phyloP scores from a whole-genome alignment of 2,329 filamentous ascomycete genomes.

The Hortaea sp. region DNA sequence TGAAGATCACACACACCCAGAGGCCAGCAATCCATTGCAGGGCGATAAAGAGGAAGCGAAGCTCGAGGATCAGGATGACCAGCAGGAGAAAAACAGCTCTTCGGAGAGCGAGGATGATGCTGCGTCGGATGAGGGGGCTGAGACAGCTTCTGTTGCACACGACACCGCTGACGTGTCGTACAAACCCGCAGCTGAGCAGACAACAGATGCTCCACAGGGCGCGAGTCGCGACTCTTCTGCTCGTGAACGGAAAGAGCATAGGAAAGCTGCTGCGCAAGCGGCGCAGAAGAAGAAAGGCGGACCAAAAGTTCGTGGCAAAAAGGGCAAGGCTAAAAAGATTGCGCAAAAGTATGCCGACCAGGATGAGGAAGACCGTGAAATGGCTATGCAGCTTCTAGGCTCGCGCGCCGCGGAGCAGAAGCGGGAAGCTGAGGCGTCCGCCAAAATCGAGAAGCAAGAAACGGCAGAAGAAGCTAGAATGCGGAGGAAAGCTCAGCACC shows the following conservation, averaged over 20 bases:
- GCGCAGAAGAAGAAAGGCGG: slow-evolving; percentile 17
- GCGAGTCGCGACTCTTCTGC: slow-evolving; percentile 6
- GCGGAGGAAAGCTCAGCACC: slow-evolving; percentile 69
- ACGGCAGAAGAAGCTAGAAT: slow-evolving; percentile 54
- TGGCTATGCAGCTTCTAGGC: slow-evolving; percentile 81
- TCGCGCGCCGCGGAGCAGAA: slow-evolving; percentile 57
- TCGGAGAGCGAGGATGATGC: slow-evolving; percentile 10
- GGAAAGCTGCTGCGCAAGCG: slow-evolving; percentile 10
- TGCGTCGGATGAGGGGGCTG: slow-evolving; percentile 29
- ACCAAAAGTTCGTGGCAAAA: slow-evolving; percentile 56
- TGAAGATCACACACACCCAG: background rate
- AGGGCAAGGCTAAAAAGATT: slow-evolving; percentile 74
- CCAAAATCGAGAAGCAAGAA: slow-evolving; percentile 57
- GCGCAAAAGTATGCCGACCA: slow-evolving; percentile 86
- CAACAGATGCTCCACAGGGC: background rate
- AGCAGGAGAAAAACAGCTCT: background rate
- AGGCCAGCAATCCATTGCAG: background rate
- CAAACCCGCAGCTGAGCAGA: background rate
- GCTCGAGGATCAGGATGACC: background rate
- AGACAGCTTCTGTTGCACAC: slow-evolving; percentile 10
- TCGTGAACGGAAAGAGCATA: slow-evolving; percentile 17
- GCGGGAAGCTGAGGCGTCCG: slow-evolving; percentile 51
- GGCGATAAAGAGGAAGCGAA: background rate
- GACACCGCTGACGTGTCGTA: background rate
- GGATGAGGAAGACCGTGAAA: slow-evolving; percentile 81